Evolutionary conservation across 768 basidiomycete species (phyloP).

Genomic region (Russula virescens): DNA sequence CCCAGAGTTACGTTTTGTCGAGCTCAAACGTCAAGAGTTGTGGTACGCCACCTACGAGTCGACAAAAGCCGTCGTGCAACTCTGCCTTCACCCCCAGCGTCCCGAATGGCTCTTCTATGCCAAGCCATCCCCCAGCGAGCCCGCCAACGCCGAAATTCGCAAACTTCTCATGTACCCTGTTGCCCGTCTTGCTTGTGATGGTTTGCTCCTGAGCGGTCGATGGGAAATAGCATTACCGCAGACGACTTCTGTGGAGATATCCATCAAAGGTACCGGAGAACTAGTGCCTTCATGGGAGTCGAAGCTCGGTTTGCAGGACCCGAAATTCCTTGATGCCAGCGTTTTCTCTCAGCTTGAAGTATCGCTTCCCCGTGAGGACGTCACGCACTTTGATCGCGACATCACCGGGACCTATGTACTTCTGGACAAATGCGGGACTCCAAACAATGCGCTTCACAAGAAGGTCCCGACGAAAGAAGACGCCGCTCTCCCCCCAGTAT

Average conservation of each 20-base stretch:
- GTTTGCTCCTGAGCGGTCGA: constrained; percentile 54
- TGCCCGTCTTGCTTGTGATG: constrained; percentile 60
- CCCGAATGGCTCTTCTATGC: constrained; percentile 87
- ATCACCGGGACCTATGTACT: constrained; percentile 77
- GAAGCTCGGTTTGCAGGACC: constrained; percentile 63
- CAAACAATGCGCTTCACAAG: constrained; percentile 77
- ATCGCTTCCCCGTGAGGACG: constrained; percentile 44
- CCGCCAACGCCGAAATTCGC: constrained; percentile 77
- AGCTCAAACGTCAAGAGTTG: constrained; percentile 79
- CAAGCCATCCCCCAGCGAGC: constrained; percentile 55
- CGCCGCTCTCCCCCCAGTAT: constrained; percentile 54
- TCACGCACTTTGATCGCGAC: constrained; percentile 60
- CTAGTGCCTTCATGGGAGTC: constrained; percentile 82
- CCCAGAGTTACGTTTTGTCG: constrained; percentile 75
- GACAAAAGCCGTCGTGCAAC: constrained; percentile 61
- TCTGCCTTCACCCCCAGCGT: constrained; percentile 67
- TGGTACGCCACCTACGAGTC: constrained; percentile 83
- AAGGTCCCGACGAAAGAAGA: constrained; percentile 43
- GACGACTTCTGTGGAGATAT: constrained; percentile 48
- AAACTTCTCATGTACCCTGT: constrained; percentile 65
- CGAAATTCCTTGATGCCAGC: constrained; percentile 57
- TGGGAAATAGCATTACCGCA: constrained; percentile 82
- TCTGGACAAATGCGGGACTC: constrained; percentile 83
- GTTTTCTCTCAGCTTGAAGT: constrained; percentile 67
- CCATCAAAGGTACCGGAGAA: constrained; percentile 59